Evolutionary conservation across 2,329 filamentous ascomycete genomes (phyloP).

Genomic region (Myriosclerotinia scirpicola): DNA sequence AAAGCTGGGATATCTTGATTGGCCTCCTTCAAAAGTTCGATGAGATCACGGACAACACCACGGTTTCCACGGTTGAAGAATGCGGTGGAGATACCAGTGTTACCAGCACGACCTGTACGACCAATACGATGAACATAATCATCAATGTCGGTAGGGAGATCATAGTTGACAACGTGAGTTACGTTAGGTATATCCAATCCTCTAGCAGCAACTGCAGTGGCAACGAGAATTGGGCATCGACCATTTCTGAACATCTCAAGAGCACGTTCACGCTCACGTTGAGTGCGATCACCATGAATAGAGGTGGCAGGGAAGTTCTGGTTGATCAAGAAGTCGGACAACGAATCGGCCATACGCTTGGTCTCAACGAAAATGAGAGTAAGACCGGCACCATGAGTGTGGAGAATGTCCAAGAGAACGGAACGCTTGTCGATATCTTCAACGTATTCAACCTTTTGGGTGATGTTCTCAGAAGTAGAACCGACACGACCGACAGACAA

Average conservation of each 20-base stretch:
- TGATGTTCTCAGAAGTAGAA: constrained; percentile 99
- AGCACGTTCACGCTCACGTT: constrained; percentile 97
- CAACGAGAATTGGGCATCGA: constrained; percentile 93
- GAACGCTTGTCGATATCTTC: constrained; percentile 98
- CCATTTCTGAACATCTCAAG: constrained; percentile 96
- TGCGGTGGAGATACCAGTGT: constrained; percentile 95
- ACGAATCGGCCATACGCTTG: constrained; percentile 97
- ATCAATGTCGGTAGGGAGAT: constrained; percentile 97
- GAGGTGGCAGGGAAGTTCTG: constrained; percentile 97
- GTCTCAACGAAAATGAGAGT: constrained; percentile 99
- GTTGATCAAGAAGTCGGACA: constrained; percentile 98
- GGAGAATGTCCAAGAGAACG: constrained; percentile 93
- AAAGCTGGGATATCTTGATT: constrained; percentile 95
- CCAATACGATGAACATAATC: constrained; percentile 99
- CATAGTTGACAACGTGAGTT: constrained; percentile 97
- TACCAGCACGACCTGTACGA: constrained; percentile 99
- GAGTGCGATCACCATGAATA: constrained; percentile 97
- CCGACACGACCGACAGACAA: constrained; percentile 97
- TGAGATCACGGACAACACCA: constrained; percentile 91
- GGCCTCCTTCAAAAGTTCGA: constrained; percentile 98
- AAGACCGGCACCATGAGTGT: constrained; percentile 85
- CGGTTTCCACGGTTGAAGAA: constrained; percentile 99
- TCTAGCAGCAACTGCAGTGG: constrained; percentile 88
- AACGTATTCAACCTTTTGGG: constrained; percentile 97
- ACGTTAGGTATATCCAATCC: constrained; percentile 85